Percentiles rank a stretch among this genome's conserved stretches.
phyloP scores from a whole-genome alignment of 148 eudicot species.

The Drosera capensis region DNA sequence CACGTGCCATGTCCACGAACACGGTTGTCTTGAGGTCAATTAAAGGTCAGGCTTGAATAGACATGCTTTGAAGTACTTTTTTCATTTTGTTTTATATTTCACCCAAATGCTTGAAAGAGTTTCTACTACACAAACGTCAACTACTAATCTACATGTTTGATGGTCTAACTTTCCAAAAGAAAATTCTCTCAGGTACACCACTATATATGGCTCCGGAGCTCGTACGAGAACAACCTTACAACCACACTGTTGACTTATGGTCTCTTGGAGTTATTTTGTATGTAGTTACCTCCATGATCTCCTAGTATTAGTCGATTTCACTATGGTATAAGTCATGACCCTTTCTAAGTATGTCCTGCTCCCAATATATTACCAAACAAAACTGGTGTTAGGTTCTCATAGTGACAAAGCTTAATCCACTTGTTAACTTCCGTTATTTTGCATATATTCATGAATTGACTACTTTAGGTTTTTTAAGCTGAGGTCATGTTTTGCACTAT shows the following conservation, averaged over 20 bases:
- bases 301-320: not conserved
- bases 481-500: too few relatives aligned
- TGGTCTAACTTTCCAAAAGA: not conserved
- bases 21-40: constrained; percentile 93
- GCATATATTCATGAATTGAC: too few relatives aligned
- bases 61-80: not conserved
- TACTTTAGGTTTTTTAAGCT: too few relatives aligned
- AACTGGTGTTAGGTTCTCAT: too few relatives aligned
- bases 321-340: too few relatives aligned
- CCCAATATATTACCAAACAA: too few relatives aligned
- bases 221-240: constrained; percentile 97
- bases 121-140: not conserved
- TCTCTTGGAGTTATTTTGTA: constrained; percentile 98
- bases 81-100: not conserved
- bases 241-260: constrained; percentile 98
- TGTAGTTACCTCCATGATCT: constrained; percentile 13
- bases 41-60: constrained; percentile 47
- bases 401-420: too few relatives aligned
- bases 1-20: constrained; percentile 97
- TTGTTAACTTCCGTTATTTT: too few relatives aligned
- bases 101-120: not conserved
- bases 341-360: too few relatives aligned
- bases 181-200: constrained; percentile 61
- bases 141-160: not conserved
- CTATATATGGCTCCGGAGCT: constrained; percentile 99